phyloP scores from a whole-genome alignment of 805 yeast species.

The Kodamaea nitidulidarum region DNA sequence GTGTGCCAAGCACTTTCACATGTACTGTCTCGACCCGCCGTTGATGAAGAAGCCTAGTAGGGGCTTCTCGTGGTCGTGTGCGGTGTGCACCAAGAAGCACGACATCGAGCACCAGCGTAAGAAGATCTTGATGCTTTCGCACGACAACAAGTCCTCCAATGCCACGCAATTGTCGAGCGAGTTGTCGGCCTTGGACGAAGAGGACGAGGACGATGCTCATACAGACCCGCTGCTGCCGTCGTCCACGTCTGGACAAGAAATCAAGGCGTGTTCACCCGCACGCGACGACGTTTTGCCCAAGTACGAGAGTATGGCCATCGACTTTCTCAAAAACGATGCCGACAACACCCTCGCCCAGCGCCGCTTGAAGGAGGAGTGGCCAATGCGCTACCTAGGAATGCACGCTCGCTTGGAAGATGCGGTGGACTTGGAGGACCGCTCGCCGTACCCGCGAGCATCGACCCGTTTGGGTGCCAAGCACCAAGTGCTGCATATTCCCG shows the following conservation, averaged over 20 bases:
- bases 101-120: conserved; percentile 42
- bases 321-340: conserved; percentile 47
- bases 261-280: conserved; percentile 1
- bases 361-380: conserved; percentile 70
- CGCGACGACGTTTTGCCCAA: conserved; percentile 32
- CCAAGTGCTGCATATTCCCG: conserved; percentile 64
- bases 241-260: background rate
- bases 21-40: conserved; percentile 86
- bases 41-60: conserved; percentile 71
- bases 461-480: conserved; percentile 71
- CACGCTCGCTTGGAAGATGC: conserved; percentile 74
- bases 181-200: conserved; percentile 10
- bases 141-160: conserved; percentile 39
- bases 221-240: no score
- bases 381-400: conserved; percentile 72
- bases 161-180: conserved; percentile 30
- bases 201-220: conserved; percentile 5
- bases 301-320: conserved; percentile 55
- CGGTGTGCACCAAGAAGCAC: conserved; percentile 60
- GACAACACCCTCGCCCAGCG: conserved; percentile 41
- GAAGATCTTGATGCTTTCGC: conserved; percentile 37
- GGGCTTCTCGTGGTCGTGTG: conserved; percentile 91
- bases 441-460: conserved; percentile 74
- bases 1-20: conserved; percentile 68
- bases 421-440: conserved; percentile 66